Evolutionary conservation across 345 rosid species (phyloP).

Genomic region (Anastatica hierochuntica): DNA sequence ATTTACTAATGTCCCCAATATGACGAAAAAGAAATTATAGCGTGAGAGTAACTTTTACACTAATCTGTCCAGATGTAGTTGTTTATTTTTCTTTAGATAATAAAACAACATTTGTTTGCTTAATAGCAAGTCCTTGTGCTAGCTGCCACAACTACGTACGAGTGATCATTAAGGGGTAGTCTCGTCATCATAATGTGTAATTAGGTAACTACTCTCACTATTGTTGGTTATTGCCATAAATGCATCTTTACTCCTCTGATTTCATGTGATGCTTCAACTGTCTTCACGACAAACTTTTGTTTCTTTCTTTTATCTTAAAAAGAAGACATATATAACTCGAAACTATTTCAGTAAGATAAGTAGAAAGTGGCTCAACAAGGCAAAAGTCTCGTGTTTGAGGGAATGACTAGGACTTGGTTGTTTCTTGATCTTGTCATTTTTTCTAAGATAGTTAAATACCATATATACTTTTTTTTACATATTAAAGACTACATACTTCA

Average conservation of each 20-base stretch:
- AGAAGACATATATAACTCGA: neutral
- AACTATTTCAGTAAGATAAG: neutral
- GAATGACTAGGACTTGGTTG: constrained; percentile 15
- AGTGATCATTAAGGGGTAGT: no score
- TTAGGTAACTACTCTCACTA: constrained; percentile 5
- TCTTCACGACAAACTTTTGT: constrained; percentile 21
- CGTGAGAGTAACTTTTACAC: no score
- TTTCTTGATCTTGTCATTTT: neutral
- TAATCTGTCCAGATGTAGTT: no score
- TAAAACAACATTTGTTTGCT: no score
- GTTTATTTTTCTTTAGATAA: no score
- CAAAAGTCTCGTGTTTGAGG: constrained; percentile 17
- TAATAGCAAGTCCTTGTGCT: no score
- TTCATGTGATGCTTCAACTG: constrained; percentile 18
- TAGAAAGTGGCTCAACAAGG: constrained; percentile 2
- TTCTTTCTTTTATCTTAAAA: neutral
- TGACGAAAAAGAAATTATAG: no score
- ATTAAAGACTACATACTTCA: no score
- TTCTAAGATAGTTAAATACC: neutral
- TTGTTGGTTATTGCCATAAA: neutral
- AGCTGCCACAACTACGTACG: no score
- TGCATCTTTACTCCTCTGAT: neutral
- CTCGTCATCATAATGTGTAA: neutral
- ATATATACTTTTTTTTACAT: no score
- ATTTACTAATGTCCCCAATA: no score